phyloP scores from a whole-genome alignment of 331 rosid genomes.

The Malus hybrid region DNA sequence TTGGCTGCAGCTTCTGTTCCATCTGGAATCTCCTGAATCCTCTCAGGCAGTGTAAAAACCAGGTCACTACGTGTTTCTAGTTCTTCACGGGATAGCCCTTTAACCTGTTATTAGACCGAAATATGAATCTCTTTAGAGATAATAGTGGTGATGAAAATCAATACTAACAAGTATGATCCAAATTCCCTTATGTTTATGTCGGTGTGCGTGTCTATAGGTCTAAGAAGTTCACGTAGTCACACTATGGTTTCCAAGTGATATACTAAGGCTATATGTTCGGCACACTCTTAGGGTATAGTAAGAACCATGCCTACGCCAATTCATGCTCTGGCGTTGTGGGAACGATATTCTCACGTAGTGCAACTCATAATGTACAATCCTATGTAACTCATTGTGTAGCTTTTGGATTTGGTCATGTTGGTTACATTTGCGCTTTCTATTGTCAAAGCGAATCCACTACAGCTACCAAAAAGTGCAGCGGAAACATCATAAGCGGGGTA shows the following conservation, averaged over 20 bases:
- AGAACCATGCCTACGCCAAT: not conserved
- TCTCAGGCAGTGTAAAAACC: conserved; percentile 56
- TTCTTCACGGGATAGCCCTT: conserved; percentile 68
- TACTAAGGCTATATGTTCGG: no score
- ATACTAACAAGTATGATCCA: not conserved
- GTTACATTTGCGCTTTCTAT: not conserved
- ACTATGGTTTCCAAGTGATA: no score
- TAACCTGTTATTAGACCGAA: conserved; percentile 40
- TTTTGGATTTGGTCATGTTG: not conserved
- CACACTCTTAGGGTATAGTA: no score
- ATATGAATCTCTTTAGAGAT: not conserved
- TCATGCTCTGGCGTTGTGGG: not conserved
- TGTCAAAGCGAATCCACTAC: not conserved
- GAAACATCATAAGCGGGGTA: not conserved
- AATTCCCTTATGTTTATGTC: not conserved
- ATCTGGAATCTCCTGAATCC: conserved; percentile 77
- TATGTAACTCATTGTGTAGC: not conserved
- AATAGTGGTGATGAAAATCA: not conserved
- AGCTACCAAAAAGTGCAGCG: not conserved
- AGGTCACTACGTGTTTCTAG: conserved; percentile 48
- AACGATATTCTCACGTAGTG: not conserved
- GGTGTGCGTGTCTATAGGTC: not conserved
- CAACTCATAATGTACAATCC: not conserved
- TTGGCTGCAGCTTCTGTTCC: conserved; percentile 38
- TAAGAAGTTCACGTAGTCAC: not conserved